A percentile compares a stretch with the other conserved stretches of the same genome.
Evolutionary conservation across 2,329 filamentous ascomycete genomes (phyloP).

Genomic region (Fusarium brachygibbosum): DNA sequence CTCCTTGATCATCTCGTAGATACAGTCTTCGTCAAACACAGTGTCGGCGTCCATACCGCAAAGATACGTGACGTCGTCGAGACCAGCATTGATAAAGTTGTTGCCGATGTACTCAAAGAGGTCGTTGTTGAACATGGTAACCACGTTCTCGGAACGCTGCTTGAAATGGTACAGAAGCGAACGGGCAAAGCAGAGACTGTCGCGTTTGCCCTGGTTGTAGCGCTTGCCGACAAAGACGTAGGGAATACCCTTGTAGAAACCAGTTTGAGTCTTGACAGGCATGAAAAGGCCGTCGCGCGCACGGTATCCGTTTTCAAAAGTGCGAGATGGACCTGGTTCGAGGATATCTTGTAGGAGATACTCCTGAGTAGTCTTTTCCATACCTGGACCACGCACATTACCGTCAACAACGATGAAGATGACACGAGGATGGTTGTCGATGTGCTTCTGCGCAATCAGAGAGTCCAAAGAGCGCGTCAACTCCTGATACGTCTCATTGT

Average conservation of each 20-base stretch:
- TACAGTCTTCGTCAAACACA: constrained; percentile 60
- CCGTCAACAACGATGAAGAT: constrained; percentile 65
- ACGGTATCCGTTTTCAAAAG: constrained; percentile 60
- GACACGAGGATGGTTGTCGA: constrained; percentile 57
- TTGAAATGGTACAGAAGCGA: constrained; percentile 65
- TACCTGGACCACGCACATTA: constrained; percentile 61
- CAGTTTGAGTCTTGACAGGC: constrained; percentile 60
- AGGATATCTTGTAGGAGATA: constrained; percentile 64
- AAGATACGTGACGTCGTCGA: constrained; percentile 59
- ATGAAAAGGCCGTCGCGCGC: constrained; percentile 62
- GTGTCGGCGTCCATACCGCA: constrained; percentile 65
- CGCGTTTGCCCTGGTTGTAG: constrained; percentile 64
- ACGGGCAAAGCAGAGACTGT: constrained; percentile 63
- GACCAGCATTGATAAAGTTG: constrained; percentile 55
- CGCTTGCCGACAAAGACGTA: constrained; percentile 64
- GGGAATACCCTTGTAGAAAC: constrained; percentile 61
- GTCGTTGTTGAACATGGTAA: constrained; percentile 62
- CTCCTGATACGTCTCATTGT: constrained; percentile 63
- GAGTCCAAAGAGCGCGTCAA: constrained; percentile 61
- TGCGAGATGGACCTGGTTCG: constrained; percentile 50
- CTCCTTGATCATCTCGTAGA: constrained; percentile 60
- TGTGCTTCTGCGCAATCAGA: constrained; percentile 59
- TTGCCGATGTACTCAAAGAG: constrained; percentile 59
- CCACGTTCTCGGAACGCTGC: constrained; percentile 56
- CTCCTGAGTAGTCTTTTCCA: constrained; percentile 62